Evolutionary conservation across 2,329 filamentous ascomycete species (phyloP), one percentile per base, ranked within the genome.

Genomic region (Phialocephala sp.): DNA sequence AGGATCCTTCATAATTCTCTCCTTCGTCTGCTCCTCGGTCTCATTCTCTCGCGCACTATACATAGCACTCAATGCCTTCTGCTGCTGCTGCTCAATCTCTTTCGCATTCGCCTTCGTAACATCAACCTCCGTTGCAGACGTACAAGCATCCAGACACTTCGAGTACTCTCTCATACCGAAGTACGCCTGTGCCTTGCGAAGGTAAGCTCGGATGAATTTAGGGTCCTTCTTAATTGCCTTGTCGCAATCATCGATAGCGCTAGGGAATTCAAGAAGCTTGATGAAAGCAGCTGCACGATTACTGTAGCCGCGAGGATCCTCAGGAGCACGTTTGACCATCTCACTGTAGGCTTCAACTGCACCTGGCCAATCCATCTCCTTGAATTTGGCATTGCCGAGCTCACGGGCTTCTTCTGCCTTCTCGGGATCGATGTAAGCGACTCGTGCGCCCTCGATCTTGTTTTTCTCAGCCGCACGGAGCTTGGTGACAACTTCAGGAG

Each of bases 151-250:
- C 65, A 98, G 84, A 76, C 92, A 96, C 79, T 94, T 94, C 79
- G 90, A 97, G 84, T 97, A 98, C 80, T 99, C 94, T 79, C 95
- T 92, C 95, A 99, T 99, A 74, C 93, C 93, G 72, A 95, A 93
- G 79, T 94, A 92, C 50, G 93, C 93, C 81, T 98, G 94, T 0
- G 94, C 94, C 84, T 97, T 98, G 77, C 95, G 91, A 74, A 99
- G 91, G 80, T 98, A 98, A 8, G 95, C 95, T 64, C 94, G 89
- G 80, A 98, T 94, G 80, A 99, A 99, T 76, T 90, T 91, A 65
- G 91, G 86, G 75, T 99, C 95, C 73, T 90, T 91, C 85, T 93
- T 91, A 82, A 97, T 96, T 54, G 95, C 95, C 72, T 87, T 83
- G 79, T 97, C 90, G 79, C 95, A 98, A 82, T 99, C 96, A 58